A percentile compares a stretch with the other conserved stretches of the same genome.
phyloP scores from a whole-genome alignment of 2,329 filamentous ascomycete species.

The Bisporella sp. region DNA sequence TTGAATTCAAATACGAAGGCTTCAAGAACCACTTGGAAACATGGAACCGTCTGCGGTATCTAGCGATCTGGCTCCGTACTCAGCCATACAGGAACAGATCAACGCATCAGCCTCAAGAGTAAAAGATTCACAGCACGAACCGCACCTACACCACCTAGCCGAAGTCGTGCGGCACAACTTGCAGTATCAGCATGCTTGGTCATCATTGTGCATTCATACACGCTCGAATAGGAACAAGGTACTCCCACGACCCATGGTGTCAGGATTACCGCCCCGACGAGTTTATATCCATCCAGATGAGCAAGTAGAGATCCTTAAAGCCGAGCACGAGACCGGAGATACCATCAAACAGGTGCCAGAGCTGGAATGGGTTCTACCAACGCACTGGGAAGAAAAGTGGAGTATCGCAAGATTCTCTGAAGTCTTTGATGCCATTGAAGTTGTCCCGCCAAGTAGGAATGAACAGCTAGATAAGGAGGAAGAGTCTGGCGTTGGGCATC shows the following conservation, averaged over 20 bases:
- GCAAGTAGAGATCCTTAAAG: slow-evolving; percentile 65
- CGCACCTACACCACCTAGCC: slow-evolving; percentile 42
- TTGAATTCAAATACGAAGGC: too few relatives aligned
- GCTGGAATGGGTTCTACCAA: slow-evolving; percentile 70
- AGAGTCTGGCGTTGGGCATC: slow-evolving; percentile 27
- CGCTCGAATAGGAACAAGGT: slow-evolving; percentile 33
- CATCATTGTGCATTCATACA: slow-evolving; percentile 47
- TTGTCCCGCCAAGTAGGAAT: slow-evolving; percentile 32
- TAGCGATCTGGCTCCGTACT: not conserved
- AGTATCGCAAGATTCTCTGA: slow-evolving; percentile 57
- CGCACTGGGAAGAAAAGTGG: slow-evolving; percentile 68
- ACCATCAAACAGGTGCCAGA: slow-evolving; percentile 45
- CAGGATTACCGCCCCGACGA: slow-evolving; percentile 64
- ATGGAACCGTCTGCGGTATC: slow-evolving; percentile 8
- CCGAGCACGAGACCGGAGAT: slow-evolving; percentile 42
- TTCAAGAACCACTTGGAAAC: too few relatives aligned
- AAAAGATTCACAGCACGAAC: slow-evolving; percentile 15
- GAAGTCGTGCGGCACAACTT: slow-evolving; percentile 63
- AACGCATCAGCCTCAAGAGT: not conserved
- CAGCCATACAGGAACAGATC: not conserved
- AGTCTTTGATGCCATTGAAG: slow-evolving; percentile 58
- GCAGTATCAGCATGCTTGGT: slow-evolving; percentile 70
- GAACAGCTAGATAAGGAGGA: slow-evolving; percentile 17
- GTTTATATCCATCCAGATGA: slow-evolving; percentile 79
- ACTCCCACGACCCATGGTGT: slow-evolving; percentile 57